Evolutionary conservation across 495 filamentous ascomycete species (phyloP).

Genomic region (Chlorociboria aeruginascens): DNA sequence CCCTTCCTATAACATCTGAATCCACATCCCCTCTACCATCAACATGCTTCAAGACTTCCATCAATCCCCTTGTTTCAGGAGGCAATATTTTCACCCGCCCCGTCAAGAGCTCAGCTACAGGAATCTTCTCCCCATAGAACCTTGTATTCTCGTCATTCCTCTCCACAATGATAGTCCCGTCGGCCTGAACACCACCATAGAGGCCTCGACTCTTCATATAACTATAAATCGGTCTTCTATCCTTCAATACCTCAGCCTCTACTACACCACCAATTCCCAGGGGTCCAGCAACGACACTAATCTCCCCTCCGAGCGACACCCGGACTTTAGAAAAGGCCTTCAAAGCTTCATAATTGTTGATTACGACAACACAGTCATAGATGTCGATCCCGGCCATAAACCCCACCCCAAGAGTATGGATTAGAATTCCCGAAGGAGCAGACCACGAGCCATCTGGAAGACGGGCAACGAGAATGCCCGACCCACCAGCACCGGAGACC

Average conservation of each 20-base stretch:
- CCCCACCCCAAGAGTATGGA: conserved; percentile 64
- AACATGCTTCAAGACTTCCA: conserved; percentile 13
- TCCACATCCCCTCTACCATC: conserved; percentile 12
- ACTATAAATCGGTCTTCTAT: conserved; percentile 52
- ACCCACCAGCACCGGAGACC: conserved; percentile 64
- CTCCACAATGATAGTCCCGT: conserved; percentile 69
- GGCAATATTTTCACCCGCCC: conserved; percentile 39
- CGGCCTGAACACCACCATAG: conserved; percentile 65
- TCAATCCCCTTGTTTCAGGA: conserved; percentile 8
- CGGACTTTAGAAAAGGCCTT: conserved; percentile 62
- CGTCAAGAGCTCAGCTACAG: conserved; percentile 52
- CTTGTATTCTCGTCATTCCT: conserved; percentile 69
- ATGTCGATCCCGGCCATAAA: conserved; percentile 74
- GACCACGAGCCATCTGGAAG: conserved; percentile 65
- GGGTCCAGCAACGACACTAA: conserved; percentile 64
- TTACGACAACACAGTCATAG: conserved; percentile 75
- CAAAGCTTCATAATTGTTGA: conserved; percentile 62
- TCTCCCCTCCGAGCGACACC: conserved; percentile 61
- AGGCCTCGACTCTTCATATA: conserved; percentile 75
- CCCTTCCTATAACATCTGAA: conserved; percentile 32
- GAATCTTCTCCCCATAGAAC: conserved; percentile 56
- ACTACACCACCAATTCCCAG: conserved; percentile 58
- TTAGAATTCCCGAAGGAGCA: conserved; percentile 60
- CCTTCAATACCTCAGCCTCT: conserved; percentile 39
- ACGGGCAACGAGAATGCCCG: conserved; percentile 59